Conservation (phyloP, 352 stramenopile genomes). For the Phytophthora litchii region DNA sequence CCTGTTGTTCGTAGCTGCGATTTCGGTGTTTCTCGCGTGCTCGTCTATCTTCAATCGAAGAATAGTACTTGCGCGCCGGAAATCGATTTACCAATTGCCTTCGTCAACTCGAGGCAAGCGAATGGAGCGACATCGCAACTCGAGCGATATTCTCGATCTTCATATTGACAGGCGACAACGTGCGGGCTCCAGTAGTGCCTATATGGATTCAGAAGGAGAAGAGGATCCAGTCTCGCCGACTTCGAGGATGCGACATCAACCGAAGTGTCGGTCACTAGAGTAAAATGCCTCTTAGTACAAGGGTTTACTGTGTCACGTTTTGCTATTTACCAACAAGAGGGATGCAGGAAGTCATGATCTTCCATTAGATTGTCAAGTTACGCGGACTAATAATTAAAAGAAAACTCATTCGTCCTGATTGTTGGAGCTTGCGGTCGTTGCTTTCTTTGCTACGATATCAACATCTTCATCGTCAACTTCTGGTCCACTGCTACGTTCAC, state of each 20-base stretch:
- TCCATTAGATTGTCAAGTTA: conserved; percentile 29
- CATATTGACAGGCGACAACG: conserved; percentile 16
- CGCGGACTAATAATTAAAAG: conserved; percentile 37
- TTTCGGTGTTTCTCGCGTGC: conserved; percentile 82
- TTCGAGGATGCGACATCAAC: conserved; percentile 37
- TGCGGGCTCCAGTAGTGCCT: conserved; percentile 32
- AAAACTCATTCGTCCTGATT: conserved; percentile 43
- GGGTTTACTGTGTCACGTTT: not conserved
- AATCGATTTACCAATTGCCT: conserved; percentile 64
- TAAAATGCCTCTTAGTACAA: not conserved
- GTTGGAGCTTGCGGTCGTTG: conserved; percentile 16
- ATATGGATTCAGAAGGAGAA: conserved; percentile 33
- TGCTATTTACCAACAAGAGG: not conserved
- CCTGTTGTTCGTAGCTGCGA: conserved; percentile 80
- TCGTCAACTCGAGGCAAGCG: conserved; percentile 35
- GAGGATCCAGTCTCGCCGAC: conserved; percentile 36
- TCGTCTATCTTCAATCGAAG: conserved; percentile 82
- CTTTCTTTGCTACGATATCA: conserved; percentile 22
- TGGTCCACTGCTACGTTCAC: conserved; percentile 23
- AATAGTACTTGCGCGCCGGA: conserved; percentile 65
- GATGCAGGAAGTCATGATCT: not conserved
- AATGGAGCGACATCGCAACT: conserved; percentile 21
- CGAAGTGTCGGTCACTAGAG: conserved; percentile 21
- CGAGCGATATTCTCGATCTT: conserved; percentile 18
- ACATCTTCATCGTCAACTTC: conserved; percentile 33